These are phyloP conservation scores for Gilbertella persicaria DNA, from an alignment of 371 early-diverging fungal species.

Conservation along the genomic window DNA sequence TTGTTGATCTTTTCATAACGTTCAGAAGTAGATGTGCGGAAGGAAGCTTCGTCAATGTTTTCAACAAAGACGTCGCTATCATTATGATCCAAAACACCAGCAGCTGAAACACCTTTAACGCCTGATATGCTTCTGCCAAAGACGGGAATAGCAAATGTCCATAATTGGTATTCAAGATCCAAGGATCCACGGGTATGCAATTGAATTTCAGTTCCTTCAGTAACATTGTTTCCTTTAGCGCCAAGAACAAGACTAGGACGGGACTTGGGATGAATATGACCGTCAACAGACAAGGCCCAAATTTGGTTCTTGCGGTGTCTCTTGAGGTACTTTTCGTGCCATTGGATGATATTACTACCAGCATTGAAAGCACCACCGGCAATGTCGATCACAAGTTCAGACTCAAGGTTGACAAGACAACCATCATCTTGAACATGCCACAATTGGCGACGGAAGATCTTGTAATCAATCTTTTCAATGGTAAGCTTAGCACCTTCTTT, in stretches of 20 bases:
- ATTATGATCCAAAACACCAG: constrained; percentile 7
- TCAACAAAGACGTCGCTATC: constrained; percentile 22
- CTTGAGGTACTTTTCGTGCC: constrained; percentile 35
- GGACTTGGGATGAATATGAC: constrained; percentile 38
- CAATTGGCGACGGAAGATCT: constrained; percentile 49
- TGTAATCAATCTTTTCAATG: constrained; percentile 34
- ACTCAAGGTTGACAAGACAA: constrained; percentile 50
- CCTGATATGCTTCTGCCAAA: constrained; percentile 26
- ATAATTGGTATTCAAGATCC: constrained; percentile 31
- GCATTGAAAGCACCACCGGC: constrained; percentile 42
- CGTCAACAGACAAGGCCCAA: constrained; percentile 49
- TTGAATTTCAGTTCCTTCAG: constrained; percentile 31
- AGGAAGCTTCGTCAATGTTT: constrained; percentile 14
- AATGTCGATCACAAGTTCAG: constrained; percentile 54
- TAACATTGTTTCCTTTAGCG: constrained; percentile 18
- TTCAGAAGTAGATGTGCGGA: constrained; percentile 21
- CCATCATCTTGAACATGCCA: constrained; percentile 58
- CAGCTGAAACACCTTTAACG: constrained; percentile 6
- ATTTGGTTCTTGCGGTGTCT: constrained; percentile 42
- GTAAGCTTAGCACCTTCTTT: constrained; percentile 35
- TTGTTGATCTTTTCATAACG: constrained; percentile 31
- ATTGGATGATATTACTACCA: constrained; percentile 37
- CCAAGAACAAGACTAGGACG: constrained; percentile 39
- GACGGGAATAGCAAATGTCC: constrained; percentile 42
- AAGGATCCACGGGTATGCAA: constrained; percentile 39